A percentile compares a stretch with the other conserved stretches of the same genome.
phyloP scores from a whole-genome alignment of 169 alveolate species.

The Amoebophrya sp. region DNA sequence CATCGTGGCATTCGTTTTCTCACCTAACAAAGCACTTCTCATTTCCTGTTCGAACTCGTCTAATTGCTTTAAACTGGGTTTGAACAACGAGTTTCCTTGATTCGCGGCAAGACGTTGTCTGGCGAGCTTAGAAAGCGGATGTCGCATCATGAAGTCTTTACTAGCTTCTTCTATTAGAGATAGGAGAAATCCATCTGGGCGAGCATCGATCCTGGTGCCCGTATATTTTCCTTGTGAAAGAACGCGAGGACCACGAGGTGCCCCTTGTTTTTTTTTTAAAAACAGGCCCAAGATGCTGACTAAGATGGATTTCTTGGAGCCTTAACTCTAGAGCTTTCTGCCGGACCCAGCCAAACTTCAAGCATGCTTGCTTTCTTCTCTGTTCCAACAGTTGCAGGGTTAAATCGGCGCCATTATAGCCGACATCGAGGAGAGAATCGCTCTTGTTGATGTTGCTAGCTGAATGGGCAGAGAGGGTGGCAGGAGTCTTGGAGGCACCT shows the following conservation, averaged over 20 bases:
- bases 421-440: background rate
- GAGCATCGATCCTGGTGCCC: too few relatives aligned
- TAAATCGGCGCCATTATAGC: background rate
- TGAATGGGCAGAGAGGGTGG: background rate
- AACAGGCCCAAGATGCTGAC: background rate
- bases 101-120: background rate
- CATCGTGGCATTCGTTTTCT: background rate
- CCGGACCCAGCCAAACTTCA: background rate
- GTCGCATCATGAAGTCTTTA: background rate
- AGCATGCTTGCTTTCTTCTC: background rate
- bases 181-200: too few relatives aligned
- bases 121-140: background rate
- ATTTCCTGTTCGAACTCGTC: background rate
- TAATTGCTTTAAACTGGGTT: background rate
- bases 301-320: background rate
- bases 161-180: too few relatives aligned
- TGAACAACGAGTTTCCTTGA: background rate
- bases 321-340: background rate
- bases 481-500: background rate
- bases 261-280: too few relatives aligned
- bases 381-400: background rate
- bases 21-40: background rate
- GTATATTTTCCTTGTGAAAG: background rate
- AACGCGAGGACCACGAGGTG: background rate
- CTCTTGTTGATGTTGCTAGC: background rate